phyloP scores from a whole-genome alignment of 1,139 yeast genomes.

The Nakaseomyces uthaithaninus region DNA sequence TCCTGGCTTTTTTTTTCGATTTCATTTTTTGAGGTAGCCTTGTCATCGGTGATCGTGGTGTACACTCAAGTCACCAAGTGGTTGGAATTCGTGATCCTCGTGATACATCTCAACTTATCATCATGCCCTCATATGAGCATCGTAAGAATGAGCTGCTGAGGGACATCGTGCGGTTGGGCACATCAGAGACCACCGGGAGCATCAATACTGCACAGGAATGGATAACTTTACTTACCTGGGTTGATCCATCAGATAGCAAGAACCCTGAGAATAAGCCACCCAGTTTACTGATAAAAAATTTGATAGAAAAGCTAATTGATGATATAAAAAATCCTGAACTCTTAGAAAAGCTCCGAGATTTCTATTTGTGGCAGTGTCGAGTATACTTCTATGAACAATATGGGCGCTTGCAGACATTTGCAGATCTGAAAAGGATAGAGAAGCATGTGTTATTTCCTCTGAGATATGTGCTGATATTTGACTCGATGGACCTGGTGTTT shows the following conservation, averaged over 20 bases:
- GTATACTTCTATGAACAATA: slow-evolving; percentile 18
- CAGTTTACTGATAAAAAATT: slow-evolving; percentile 21
- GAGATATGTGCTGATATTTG: slow-evolving; percentile 15
- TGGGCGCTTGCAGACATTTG: slow-evolving; percentile 14
- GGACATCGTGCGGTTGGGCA: neutral
- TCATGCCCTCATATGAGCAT: neutral
- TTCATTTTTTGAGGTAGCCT: too few species aligned
- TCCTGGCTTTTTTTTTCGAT: too few species aligned
- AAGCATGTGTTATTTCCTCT: slow-evolving; percentile 23
- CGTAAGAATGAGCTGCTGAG: slow-evolving; percentile 1
- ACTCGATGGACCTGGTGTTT: slow-evolving; percentile 11
- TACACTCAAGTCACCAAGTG: too few species aligned
- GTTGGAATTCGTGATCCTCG: too few species aligned
- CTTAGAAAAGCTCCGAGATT: slow-evolving; percentile 16
- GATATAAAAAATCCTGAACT: slow-evolving; percentile 10
- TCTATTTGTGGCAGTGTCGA: slow-evolving; percentile 18
- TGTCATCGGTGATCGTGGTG: too few species aligned
- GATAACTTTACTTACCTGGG: slow-evolving; percentile 24
- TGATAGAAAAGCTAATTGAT: slow-evolving; percentile 13
- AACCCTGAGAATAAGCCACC: slow-evolving; percentile 24
- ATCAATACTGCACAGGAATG: slow-evolving; percentile 16
- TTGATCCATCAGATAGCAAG: slow-evolving; percentile 23
- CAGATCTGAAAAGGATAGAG: slow-evolving; percentile 22
- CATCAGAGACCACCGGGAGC: neutral
- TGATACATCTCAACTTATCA: too few species aligned